Evolutionary conservation across 2,329 filamentous ascomycete species (phyloP).

Genomic region (Aspergillus persii): DNA sequence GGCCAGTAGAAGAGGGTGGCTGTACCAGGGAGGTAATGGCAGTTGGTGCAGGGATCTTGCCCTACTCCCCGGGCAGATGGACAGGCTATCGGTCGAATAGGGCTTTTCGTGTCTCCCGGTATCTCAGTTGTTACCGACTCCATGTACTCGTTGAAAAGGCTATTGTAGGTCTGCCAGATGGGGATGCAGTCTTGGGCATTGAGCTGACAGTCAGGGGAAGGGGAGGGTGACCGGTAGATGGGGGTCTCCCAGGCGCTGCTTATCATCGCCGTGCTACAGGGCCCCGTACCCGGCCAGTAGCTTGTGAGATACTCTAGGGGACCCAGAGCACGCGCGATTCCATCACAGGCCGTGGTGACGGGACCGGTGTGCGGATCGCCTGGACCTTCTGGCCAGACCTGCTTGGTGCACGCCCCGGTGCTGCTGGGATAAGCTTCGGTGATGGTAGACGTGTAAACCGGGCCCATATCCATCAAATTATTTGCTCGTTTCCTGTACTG

Average conservation of each 20-base stretch:
- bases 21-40: conserved; percentile 20
- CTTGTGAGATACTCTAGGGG: conserved; percentile 15
- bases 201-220: conserved; percentile 13
- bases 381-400: conserved; percentile 8
- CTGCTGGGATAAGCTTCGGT: conserved; percentile 16
- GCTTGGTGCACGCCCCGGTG: conserved; percentile 17
- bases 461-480: conserved; percentile 14
- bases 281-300: conserved; percentile 19
- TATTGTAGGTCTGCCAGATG: conserved; percentile 21
- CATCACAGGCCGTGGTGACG: conserved; percentile 22
- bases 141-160: conserved; percentile 6
- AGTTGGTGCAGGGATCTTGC: conserved; percentile 18
- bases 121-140: conserved; percentile 3
- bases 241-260: not conserved
- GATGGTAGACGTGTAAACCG: conserved; percentile 11
- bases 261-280: conserved; percentile 9
- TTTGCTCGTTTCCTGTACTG: conserved; percentile 14
- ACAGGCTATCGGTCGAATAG: conserved; percentile 14
- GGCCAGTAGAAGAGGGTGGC: conserved; percentile 27
- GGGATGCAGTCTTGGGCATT: conserved; percentile 20
- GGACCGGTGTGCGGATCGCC: conserved; percentile 19
- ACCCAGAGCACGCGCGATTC: conserved; percentile 17
- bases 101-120: conserved; percentile 21
- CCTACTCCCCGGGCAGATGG: conserved; percentile 15
- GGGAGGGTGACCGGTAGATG: conserved; percentile 12